phyloP scores from a whole-genome alignment of 805 yeast species.

The Dipodascopsis uninucleata region DNA sequence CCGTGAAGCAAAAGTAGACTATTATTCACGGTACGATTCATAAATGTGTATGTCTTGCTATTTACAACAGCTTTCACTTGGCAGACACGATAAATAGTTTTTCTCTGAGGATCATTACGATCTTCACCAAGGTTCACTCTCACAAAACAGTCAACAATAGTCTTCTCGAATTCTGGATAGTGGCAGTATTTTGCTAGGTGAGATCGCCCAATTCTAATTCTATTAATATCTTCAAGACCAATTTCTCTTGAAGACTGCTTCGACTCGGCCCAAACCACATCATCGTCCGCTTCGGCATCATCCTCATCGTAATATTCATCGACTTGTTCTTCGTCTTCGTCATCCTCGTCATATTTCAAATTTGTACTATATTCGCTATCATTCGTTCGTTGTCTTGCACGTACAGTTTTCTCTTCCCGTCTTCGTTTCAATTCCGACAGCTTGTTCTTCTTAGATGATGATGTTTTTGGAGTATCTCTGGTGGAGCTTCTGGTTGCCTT shows the following conservation, averaged over 20 bases:
- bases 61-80: constrained; percentile 49
- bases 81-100: constrained; percentile 76
- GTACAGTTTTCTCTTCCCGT: constrained; percentile 52
- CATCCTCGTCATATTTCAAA: constrained; percentile 44
- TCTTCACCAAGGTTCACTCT: constrained; percentile 83
- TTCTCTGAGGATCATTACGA: constrained; percentile 55
- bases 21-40: constrained; percentile 50
- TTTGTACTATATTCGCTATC: constrained; percentile 34
- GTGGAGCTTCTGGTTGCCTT: constrained; percentile 34
- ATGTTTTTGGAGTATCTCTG: constrained; percentile 42
- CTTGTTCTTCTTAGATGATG: constrained; percentile 47
- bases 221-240: constrained; percentile 62
- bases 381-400: constrained; percentile 16
- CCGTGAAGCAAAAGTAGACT: constrained; percentile 81
- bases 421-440: constrained; percentile 72
- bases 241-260: constrained; percentile 35
- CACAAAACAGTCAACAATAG: constrained; percentile 67
- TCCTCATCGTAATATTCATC: constrained; percentile 47
- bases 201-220: constrained; percentile 71
- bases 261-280: constrained; percentile 33
- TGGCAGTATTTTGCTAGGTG: constrained; percentile 71
- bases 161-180: constrained; percentile 73
- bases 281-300: constrained; percentile 40
- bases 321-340: constrained; percentile 42
- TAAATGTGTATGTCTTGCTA: constrained; percentile 49